Percentiles rank a stretch among this genome's conserved stretches.
Evolutionary conservation across 1,139 yeast species (phyloP).

Genomic region (Debaryomyces udenii): DNA sequence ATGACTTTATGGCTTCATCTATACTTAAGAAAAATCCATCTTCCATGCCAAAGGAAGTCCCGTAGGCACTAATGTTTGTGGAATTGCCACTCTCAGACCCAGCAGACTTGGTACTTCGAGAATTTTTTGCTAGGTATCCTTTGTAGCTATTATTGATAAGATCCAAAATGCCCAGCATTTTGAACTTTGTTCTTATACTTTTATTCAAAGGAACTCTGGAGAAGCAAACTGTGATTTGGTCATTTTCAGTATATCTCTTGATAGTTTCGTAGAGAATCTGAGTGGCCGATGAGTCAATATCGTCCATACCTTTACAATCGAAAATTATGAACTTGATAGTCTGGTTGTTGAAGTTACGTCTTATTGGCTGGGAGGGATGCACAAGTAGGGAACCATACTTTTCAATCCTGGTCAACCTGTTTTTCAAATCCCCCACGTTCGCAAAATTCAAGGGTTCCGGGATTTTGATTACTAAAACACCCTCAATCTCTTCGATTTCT

Average conservation of each 20-base stretch:
- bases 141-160: slow-evolving; percentile 25
- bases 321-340: slow-evolving; percentile 30
- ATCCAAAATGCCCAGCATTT: slow-evolving; percentile 26
- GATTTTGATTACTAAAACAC: slow-evolving; percentile 33
- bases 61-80: slow-evolving; percentile 2
- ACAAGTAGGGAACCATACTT: slow-evolving; percentile 31
- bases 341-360: slow-evolving; percentile 23
- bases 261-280: slow-evolving; percentile 34
- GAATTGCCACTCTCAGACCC: slow-evolving; percentile 3
- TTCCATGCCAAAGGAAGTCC: slow-evolving; percentile 28
- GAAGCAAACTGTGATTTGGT: slow-evolving; percentile 27
- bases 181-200: slow-evolving; percentile 24
- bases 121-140: slow-evolving; percentile 13
- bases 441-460: slow-evolving; percentile 37
- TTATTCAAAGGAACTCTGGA: slow-evolving; percentile 28
- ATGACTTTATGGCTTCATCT: slow-evolving; percentile 31
- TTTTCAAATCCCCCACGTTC: slow-evolving; percentile 31
- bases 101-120: not conserved
- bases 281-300: slow-evolving; percentile 36
- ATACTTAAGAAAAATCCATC: slow-evolving; percentile 37
- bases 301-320: slow-evolving; percentile 39
- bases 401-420: slow-evolving; percentile 29
- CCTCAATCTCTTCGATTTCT: slow-evolving; percentile 35
- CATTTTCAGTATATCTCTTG: slow-evolving; percentile 23
- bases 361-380: slow-evolving; percentile 37